These are phyloP conservation scores for Candida peoriensis DNA, from an alignment of 805 yeast species.

Conservation along the genomic window DNA sequence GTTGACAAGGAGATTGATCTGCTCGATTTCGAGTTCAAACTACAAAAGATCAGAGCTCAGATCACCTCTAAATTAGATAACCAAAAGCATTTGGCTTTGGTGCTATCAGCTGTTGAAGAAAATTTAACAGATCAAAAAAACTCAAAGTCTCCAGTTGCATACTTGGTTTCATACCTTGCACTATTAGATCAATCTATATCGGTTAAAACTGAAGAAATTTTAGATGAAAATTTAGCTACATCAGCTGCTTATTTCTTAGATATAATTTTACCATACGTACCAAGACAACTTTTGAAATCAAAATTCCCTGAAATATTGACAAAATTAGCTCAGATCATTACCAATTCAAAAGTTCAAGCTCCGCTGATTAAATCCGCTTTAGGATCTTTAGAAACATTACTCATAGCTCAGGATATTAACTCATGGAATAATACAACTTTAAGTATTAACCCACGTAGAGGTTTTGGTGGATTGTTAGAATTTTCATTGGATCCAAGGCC, in stretches of 20 bases:
- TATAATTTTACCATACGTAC: slow-evolving; percentile 67
- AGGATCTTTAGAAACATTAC: slow-evolving; percentile 77
- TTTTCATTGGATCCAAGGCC: slow-evolving; percentile 86
- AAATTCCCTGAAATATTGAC: slow-evolving; percentile 76
- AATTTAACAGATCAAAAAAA: slow-evolving; percentile 45
- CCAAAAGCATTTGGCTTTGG: slow-evolving; percentile 79
- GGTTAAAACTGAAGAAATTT: slow-evolving; percentile 40
- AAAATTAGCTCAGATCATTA: slow-evolving; percentile 75
- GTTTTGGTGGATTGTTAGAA: slow-evolving; percentile 70
- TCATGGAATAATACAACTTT: slow-evolving; percentile 63
- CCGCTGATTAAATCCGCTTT: slow-evolving; percentile 78
- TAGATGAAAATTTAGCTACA: slow-evolving; percentile 62
- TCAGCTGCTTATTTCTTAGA: slow-evolving; percentile 80
- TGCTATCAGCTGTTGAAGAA: slow-evolving; percentile 87
- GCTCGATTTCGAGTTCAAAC: slow-evolving; percentile 45
- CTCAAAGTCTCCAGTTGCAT: slow-evolving; percentile 65
- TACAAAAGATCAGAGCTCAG: slow-evolving; percentile 67
- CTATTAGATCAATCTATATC: slow-evolving; percentile 69
- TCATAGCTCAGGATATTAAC: slow-evolving; percentile 72
- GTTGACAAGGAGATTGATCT: slow-evolving; percentile 19
- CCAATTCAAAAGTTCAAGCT: slow-evolving; percentile 66
- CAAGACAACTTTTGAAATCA: slow-evolving; percentile 61
- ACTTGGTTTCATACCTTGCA: slow-evolving; percentile 79
- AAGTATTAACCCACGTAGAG: slow-evolving; percentile 68
- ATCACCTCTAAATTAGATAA: slow-evolving; percentile 75